These are phyloP conservation scores for Ophiostoma triangulosporum DNA, from an alignment of 2,329 filamentous ascomycete genomes.

Conservation along the genomic window DNA sequence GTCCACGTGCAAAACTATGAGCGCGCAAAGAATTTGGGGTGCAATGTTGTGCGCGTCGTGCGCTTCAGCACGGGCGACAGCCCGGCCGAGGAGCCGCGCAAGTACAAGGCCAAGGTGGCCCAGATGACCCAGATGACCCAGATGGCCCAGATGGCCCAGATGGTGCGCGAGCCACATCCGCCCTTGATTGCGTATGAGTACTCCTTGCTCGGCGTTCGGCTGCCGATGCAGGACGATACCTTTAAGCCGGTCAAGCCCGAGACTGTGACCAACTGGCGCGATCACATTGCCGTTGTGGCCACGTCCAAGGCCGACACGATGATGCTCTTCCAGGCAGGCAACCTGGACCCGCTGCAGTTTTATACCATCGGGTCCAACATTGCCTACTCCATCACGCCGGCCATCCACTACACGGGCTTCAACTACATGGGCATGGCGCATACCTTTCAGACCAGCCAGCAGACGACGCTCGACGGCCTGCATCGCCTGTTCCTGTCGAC, in stretches of 20 bases:
- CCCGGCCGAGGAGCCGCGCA: constrained; percentile 32
- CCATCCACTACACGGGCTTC: constrained; percentile 60
- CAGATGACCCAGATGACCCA: too few species aligned
- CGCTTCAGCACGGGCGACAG: constrained; percentile 45
- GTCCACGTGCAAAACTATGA: constrained; percentile 40
- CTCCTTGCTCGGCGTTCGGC: constrained; percentile 29
- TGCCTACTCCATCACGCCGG: constrained; percentile 56
- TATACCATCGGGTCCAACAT: constrained; percentile 56
- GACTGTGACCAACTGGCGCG: constrained; percentile 26
- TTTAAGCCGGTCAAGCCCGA: constrained; percentile 40
- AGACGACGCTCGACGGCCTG: constrained; percentile 46
- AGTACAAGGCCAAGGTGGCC: constrained; percentile 35
- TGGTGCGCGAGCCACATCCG: constrained; percentile 31
- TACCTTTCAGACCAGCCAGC: constrained; percentile 46
- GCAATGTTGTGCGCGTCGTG: constrained; percentile 47
- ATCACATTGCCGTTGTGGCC: constrained; percentile 33
- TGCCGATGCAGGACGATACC: constrained; percentile 30
- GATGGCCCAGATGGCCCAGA: constrained; percentile 28
- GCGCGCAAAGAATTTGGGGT: constrained; percentile 40
- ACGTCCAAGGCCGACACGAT: constrained; percentile 44
- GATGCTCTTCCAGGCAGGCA: constrained; percentile 45
- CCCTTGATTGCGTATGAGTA: constrained; percentile 36
- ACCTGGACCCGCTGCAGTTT: constrained; percentile 52
- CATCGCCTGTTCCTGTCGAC: constrained; percentile 43
- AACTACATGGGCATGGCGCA: constrained; percentile 53